Evolutionary conservation across 345 rosid species (phyloP).

Genomic region (Lumnitzera racemosa): DNA sequence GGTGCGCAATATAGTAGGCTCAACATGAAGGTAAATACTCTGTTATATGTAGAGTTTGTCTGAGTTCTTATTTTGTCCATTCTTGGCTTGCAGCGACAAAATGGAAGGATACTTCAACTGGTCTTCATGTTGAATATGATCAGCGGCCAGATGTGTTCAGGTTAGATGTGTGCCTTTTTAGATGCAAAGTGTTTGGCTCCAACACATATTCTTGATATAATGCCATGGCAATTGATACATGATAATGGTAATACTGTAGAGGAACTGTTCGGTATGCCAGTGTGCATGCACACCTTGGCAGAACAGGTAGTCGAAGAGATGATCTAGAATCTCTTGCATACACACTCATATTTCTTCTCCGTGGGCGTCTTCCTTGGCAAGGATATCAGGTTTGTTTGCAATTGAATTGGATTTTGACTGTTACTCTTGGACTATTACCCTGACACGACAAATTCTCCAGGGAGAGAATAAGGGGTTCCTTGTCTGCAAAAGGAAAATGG

Average conservation of each 20-base stretch:
- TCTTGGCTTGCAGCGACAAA: slow-evolving; percentile 48
- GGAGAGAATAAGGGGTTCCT: slow-evolving; percentile 95
- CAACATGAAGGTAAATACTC: not conserved
- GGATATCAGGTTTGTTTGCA: slow-evolving; percentile 70
- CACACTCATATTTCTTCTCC: slow-evolving; percentile 95
- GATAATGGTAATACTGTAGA: slow-evolving; percentile 28
- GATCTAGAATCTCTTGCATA: slow-evolving; percentile 97
- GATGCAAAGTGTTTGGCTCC: not conserved
- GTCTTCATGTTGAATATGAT: slow-evolving; percentile 92
- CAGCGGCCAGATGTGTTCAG: slow-evolving; percentile 99
- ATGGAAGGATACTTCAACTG: slow-evolving; percentile 82
- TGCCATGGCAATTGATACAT: not conserved
- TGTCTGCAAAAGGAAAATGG: slow-evolving; percentile 98
- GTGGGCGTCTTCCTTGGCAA: slow-evolving; percentile 97
- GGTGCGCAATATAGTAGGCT: slow-evolving; percentile 31
- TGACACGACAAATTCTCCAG: slow-evolving; percentile 34
- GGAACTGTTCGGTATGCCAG: slow-evolving; percentile 98
- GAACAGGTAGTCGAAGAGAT: slow-evolving; percentile 95
- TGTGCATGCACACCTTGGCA: slow-evolving; percentile 96
- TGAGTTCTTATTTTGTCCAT: slow-evolving; percentile 9
- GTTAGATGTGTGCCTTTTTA: slow-evolving; percentile 18
- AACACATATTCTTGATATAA: not conserved
- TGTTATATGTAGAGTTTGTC: not conserved
- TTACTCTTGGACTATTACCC: slow-evolving; percentile 1
- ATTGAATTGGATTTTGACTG: not conserved